These are phyloP conservation scores for Zymoseptoria tritici DNA, from an alignment of 2,329 filamentous ascomycete species.

Conservation along the genomic window DNA sequence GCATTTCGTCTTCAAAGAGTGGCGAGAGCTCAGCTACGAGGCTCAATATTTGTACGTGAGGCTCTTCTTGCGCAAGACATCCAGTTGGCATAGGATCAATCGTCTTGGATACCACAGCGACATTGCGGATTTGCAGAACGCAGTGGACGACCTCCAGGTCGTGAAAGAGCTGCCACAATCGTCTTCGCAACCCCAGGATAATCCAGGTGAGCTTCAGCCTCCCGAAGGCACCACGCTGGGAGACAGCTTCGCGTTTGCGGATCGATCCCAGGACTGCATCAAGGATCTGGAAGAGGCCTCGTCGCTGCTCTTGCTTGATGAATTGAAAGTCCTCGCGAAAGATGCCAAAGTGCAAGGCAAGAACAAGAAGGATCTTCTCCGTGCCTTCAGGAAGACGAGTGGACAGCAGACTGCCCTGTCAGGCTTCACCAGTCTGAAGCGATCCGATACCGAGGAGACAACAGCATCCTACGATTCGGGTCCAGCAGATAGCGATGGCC, in stretches of 20 bases:
- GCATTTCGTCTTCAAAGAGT: constrained; percentile 65
- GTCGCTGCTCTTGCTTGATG: constrained; percentile 73
- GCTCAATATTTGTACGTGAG: constrained; percentile 92
- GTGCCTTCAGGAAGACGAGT: constrained; percentile 65
- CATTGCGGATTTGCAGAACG: constrained; percentile 63
- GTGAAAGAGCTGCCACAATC: constrained; percentile 48
- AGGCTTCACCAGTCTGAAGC: constrained; percentile 57
- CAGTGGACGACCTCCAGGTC: constrained; percentile 58
- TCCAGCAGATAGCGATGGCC: constrained; percentile 21
- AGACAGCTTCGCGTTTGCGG: constrained; percentile 66
- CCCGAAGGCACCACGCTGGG: constrained; percentile 45
- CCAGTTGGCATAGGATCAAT: constrained; percentile 78
- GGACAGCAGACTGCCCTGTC: constrained; percentile 65
- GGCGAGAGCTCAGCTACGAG: constrained; percentile 69
- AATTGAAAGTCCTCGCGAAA: constrained; percentile 76
- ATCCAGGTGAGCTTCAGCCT: constrained; percentile 44
- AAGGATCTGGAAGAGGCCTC: constrained; percentile 76
- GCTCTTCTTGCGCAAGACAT: constrained; percentile 84
- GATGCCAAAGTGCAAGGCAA: constrained; percentile 81
- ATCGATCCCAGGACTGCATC: constrained; percentile 66
- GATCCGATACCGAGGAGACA: constrained; percentile 55
- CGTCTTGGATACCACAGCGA: constrained; percentile 75
- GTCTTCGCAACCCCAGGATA: constrained; percentile 29
- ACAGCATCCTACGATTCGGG: constrained; percentile 38
- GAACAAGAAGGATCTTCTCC: constrained; percentile 74